Percentiles rank a stretch among this genome's conserved stretches.
Conservation (phyloP, 371 early-diverging fungal genomes). For the Apophysomyces elegans region DNA sequence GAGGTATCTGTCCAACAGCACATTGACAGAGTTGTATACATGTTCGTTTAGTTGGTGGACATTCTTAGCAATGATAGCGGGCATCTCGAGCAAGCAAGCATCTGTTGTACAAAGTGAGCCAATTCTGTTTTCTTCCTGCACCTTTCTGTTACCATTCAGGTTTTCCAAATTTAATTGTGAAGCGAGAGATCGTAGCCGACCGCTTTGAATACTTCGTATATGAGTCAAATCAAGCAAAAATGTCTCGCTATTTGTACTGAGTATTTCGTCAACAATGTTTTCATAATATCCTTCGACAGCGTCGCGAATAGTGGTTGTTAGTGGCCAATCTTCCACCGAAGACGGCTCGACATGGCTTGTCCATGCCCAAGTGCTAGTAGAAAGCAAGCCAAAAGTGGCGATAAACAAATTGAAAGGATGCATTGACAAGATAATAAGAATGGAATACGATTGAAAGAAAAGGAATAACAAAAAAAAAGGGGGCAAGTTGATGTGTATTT, state of each 20-base stretch:
- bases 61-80: slow-evolving; percentile 27
- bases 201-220: slow-evolving; percentile 12
- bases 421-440: neutral
- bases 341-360: neutral
- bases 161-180: slow-evolving; percentile 15
- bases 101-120: slow-evolving; percentile 8
- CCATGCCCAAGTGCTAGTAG: neutral
- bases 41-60: slow-evolving; percentile 18
- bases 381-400: neutral
- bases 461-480: neutral
- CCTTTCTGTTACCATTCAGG: slow-evolving; percentile 22
- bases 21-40: slow-evolving; percentile 14
- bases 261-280: slow-evolving; percentile 34
- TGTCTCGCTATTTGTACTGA: slow-evolving; percentile 40
- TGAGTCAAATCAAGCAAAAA: slow-evolving; percentile 34
- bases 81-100: slow-evolving; percentile 19
- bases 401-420: neutral
- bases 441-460: neutral
- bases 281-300: slow-evolving; percentile 28
- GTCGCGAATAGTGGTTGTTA: slow-evolving; percentile 21
- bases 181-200: slow-evolving; percentile 14
- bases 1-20: slow-evolving; percentile 13
- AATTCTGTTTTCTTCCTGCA: too few relatives aligned
- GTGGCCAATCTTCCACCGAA: slow-evolving; percentile 14
- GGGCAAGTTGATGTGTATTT: neutral